Evolutionary conservation across 75 land plant genomes (phyloP), one percentile per base, ranked within the genome.

Genomic region (Pinus albicaulis): DNA sequence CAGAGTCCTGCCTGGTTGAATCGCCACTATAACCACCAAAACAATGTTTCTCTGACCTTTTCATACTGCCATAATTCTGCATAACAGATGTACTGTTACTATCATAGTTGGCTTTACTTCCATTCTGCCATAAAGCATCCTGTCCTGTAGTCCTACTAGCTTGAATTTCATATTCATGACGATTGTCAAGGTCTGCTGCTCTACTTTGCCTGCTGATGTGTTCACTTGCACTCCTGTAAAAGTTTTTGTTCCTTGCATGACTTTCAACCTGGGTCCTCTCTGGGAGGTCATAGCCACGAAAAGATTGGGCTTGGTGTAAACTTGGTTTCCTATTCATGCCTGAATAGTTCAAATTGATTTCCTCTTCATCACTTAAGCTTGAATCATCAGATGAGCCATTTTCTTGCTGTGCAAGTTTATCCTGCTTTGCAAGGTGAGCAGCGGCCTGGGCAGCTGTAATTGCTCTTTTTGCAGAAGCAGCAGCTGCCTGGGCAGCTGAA

Each of bases 401-500:
- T 64, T 68, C n/a, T 57, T 81, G 74, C 61, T 73, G 44, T 25
- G 19, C 38, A 19, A 13, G 76, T 55, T 76, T 56, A 36, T 59
- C 71, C 72, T 55, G 79, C 71, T 78, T 81, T 22, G 92, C 89
- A 7, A 90, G 76, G 48, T 61, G 44, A 57, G 86, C 98, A 65
- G 95, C 96, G 74, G 93, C 87, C 77, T 85, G 77, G 26, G 98
- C 98, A 62, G 92, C 95, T 75, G 85, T 80, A 79, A 83, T 74
- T 64, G 93, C 96, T 82, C 79, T 74, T 55, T 83, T 75, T 26
- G 95, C 95, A 71, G 83, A 85, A 24, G 82, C 87, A 23, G 95
- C 92, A 55, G 98, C 98, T 15, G 88, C 96, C 74, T 82, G 73
- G 64, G 98, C 93, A 59, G 98, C 98, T 19, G 88, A 73, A 34